Evolutionary conservation across 2,329 filamentous ascomycete species (phyloP).

Genomic region (Plectosphaerella cucumerina): DNA sequence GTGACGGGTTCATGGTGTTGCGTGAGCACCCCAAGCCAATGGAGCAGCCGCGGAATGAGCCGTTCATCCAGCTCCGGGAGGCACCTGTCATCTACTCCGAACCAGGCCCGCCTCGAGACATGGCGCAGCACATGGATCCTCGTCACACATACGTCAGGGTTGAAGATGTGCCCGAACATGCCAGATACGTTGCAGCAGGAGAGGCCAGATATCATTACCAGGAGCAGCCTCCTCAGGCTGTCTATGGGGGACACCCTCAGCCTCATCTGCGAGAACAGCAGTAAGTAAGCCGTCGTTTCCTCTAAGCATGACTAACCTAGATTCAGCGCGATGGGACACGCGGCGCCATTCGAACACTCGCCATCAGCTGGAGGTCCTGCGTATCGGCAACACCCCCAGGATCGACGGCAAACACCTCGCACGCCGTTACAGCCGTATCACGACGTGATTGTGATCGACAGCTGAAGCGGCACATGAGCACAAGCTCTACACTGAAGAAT

Average conservation of each 20-base stretch:
- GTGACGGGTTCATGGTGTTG: not conserved
- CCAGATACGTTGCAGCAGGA: too few relatives aligned
- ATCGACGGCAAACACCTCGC: not conserved
- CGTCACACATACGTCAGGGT: too few relatives aligned
- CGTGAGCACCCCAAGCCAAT: not conserved
- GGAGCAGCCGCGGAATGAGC: not conserved
- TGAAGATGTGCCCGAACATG: too few relatives aligned
- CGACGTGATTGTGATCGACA: not conserved
- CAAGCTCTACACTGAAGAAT: too few relatives aligned
- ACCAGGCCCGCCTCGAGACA: not conserved
- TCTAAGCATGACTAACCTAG: not conserved
- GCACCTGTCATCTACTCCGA: not conserved
- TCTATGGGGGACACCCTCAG: not conserved
- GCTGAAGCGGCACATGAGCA: not conserved
- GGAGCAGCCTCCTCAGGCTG: not conserved
- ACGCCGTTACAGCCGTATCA: not conserved
- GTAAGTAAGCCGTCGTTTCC: not conserved
- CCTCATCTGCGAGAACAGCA: not conserved
- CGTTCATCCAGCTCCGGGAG: constrained; percentile 1
- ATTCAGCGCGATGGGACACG: not conserved
- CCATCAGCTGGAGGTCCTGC: not conserved
- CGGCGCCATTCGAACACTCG: too few relatives aligned
- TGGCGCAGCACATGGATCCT: too few relatives aligned
- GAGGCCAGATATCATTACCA: too few relatives aligned
- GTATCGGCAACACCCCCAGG: not conserved